Conservation (phyloP, 768 basidiomycete species). For the Calocera viscosa region DNA sequence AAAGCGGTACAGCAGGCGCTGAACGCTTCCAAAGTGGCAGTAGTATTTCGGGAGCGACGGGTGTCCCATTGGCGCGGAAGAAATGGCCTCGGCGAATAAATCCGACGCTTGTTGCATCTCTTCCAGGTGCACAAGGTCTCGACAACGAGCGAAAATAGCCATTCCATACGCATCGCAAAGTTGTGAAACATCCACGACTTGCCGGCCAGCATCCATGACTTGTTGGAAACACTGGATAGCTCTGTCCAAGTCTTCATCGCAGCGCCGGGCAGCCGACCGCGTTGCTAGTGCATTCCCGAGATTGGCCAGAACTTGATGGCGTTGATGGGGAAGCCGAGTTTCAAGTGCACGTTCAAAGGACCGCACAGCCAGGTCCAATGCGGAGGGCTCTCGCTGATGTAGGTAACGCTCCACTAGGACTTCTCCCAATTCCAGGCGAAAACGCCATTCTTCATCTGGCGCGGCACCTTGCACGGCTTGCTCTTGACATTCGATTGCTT, state of each 20-base stretch:
- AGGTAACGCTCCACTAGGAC: not conserved
- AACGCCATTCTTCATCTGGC: not conserved
- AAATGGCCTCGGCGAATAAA: not conserved
- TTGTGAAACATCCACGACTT: not conserved
- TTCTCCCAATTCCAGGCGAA: not conserved
- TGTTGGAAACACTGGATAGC: not conserved
- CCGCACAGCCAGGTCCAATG: not conserved
- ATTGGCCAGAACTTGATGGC: not conserved
- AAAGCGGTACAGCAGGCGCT: not conserved
- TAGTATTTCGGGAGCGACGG: not conserved
- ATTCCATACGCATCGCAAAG: not conserved
- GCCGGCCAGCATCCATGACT: not conserved
- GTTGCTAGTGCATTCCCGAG: not conserved
- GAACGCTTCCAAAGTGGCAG: not conserved
- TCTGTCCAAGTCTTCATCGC: not conserved
- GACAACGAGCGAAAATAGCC: not conserved
- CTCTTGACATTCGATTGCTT: not conserved
- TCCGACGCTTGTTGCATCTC: not conserved
- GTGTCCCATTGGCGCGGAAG: not conserved
- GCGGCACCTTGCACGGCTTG: not conserved
- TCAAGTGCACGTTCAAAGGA: not conserved
- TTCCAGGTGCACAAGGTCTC: not conserved
- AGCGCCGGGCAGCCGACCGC: not conserved
- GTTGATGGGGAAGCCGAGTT: not conserved
- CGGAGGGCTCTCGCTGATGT: not conserved